Base-by-base conservation (phyloP, 352 stramenopile species). In the Nothophytophthora sp. region DNA sequence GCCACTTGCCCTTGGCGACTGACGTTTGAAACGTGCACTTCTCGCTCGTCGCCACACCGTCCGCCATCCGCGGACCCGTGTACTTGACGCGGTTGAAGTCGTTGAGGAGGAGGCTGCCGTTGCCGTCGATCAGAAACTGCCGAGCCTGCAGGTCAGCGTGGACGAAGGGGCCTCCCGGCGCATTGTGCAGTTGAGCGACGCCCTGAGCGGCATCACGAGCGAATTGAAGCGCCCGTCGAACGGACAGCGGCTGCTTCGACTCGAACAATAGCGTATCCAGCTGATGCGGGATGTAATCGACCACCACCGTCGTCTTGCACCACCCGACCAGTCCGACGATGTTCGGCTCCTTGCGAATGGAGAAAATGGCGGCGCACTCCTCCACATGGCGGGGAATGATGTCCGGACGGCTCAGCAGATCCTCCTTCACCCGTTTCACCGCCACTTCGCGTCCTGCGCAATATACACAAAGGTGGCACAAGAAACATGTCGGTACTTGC, bases 71-170 rank as follows among this genome's bases (percentile, higher is more conserved):
- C 2, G 55, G 66, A 7, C 81, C 81, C 11, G 72, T 71, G 52
- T 88, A 89, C 49, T 89, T 89, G 39, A 91, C 60, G 9, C 84
- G 73, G 41, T 95, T 95, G 24, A 95, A 88, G 50, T 95, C 84
- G 40, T 95, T 95, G 22, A 95, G 46, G 44, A 75, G 60, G 22
- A 92, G 60, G 0, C 59, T 72, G 2, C 80, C 81, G 10, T 72
- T 63, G 1, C 44, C 42, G 50, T 88, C 63, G n/a, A 92, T 66
- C 29, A 95, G 53, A 37, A 95, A 92, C 55, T 95, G 84, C 1
- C 84, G 80, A 19, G 80, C 60, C 47, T 95, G 84, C 24, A 95
- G 70, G 61, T 95, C 84, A 1, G 81, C 76, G 53, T 95, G 84
- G n/a, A 70, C 78, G 25, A 90, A 89, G 5, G 83, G 83, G 0